These are phyloP conservation scores for Epichloe scottii DNA, from an alignment of 2,329 filamentous ascomycete species.

Conservation along the genomic window DNA sequence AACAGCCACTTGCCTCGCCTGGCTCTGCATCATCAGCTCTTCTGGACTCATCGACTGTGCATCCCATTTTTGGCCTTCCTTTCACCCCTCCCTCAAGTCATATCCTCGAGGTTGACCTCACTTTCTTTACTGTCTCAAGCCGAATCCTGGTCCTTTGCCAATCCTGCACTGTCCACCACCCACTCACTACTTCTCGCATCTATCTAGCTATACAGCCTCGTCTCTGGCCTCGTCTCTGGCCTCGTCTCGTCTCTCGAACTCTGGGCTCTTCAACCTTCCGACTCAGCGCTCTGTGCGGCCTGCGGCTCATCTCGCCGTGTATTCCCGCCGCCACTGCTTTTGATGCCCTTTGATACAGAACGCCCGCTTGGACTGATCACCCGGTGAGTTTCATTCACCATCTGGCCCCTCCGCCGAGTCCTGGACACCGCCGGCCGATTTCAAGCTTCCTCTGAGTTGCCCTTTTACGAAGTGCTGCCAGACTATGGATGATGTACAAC, in stretches of 20 bases:
- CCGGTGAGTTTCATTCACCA: not conserved
- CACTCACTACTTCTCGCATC: not conserved
- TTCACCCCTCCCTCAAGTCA: not conserved
- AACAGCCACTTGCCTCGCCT: not conserved
- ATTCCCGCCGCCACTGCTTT: not conserved
- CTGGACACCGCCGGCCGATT: not conserved
- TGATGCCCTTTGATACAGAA: constrained; percentile 2
- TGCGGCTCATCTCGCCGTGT: not conserved
- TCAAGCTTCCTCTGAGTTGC: not conserved
- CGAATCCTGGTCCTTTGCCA: not conserved
- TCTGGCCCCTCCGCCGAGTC: not conserved
- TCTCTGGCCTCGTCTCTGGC: not conserved
- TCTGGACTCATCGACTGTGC: not conserved
- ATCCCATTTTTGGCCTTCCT: not conserved
- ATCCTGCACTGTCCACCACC: not conserved
- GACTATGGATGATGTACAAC: not conserved
- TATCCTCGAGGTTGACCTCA: not conserved
- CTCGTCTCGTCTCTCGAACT: not conserved
- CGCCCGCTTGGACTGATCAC: not conserved
- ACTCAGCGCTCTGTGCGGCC: constrained; percentile 1
- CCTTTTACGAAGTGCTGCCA: not conserved
- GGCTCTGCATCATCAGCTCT: constrained; percentile 1
- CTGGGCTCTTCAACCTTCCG: not conserved
- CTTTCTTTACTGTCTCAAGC: not conserved
- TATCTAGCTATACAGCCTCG: not conserved